Percentiles rank a stretch among this genome's conserved stretches.
phyloP scores from a whole-genome alignment of 306 rosid genomes.

The Gynostemma pentaphyllum region DNA sequence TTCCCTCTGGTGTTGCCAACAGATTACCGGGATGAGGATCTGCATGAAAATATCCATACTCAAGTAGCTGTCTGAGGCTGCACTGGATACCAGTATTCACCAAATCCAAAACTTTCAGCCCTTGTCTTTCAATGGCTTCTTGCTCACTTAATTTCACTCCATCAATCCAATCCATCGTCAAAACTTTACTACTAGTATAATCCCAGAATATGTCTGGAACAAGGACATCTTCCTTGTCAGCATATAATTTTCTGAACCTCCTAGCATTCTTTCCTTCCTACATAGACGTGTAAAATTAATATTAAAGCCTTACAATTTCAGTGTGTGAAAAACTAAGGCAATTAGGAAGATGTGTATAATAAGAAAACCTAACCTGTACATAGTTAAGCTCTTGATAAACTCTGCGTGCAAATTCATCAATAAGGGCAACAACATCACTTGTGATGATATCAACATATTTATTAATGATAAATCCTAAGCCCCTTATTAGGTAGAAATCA shows the following conservation, averaged over 20 bases:
- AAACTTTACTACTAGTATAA: slow-evolving; percentile 68
- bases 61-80: slow-evolving; percentile 89
- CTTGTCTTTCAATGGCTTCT: slow-evolving; percentile 85
- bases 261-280: slow-evolving; percentile 96
- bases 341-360: background rate
- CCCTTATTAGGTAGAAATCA: slow-evolving; percentile 79
- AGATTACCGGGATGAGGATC: slow-evolving; percentile 99
- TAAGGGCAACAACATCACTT: slow-evolving; percentile 73
- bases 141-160: slow-evolving; percentile 90
- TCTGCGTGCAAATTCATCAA: slow-evolving; percentile 85
- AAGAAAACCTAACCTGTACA: slow-evolving; percentile 65
- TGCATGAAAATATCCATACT: slow-evolving; percentile 94
- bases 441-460: slow-evolving; percentile 67
- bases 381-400: slow-evolving; percentile 96
- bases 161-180: slow-evolving; percentile 91
- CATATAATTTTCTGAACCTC: slow-evolving; percentile 77
- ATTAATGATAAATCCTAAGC: slow-evolving; percentile 63
- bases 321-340: background rate
- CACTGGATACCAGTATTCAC: slow-evolving; percentile 84
- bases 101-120: slow-evolving; percentile 70
- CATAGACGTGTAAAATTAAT: slow-evolving; percentile 83
- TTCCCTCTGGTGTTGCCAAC: slow-evolving; percentile 90
- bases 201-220: slow-evolving; percentile 97
- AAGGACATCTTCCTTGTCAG: slow-evolving; percentile 76
- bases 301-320: slow-evolving; percentile 36